These are phyloP conservation scores for Alternaria gansuensis DNA, from an alignment of 2,329 filamentous ascomycete species.

Conservation along the genomic window DNA sequence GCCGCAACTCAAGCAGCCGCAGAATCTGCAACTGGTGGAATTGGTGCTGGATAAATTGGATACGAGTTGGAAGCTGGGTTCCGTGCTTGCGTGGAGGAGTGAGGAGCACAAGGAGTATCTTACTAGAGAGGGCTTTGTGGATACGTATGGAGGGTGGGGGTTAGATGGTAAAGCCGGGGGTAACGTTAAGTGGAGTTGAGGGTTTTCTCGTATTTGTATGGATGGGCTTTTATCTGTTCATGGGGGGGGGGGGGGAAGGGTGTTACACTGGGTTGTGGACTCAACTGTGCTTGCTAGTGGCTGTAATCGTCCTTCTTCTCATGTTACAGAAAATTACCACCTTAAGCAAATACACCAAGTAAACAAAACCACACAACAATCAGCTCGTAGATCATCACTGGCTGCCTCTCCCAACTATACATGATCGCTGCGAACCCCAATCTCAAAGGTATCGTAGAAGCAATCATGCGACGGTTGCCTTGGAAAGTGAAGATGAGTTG, in stretches of 20 bases:
- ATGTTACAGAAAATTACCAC: background rate
- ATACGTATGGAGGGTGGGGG: constrained; percentile 47
- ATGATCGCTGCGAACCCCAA: constrained; percentile 15
- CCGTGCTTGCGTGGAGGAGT: constrained; percentile 52
- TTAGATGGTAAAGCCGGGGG: constrained; percentile 32
- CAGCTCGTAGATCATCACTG: constrained; percentile 12
- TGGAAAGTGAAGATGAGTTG: constrained; percentile 25
- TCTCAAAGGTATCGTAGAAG: constrained; percentile 18
- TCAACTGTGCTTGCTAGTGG: background rate
- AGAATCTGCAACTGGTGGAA: constrained; percentile 53
- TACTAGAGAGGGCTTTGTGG: constrained; percentile 52
- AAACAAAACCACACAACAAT: constrained; percentile 15
- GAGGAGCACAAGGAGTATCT: constrained; percentile 49
- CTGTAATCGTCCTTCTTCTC: background rate
- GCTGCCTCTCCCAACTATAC: constrained; percentile 11
- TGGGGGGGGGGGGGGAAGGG: too few species aligned
- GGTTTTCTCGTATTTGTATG: too few species aligned
- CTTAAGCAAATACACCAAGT: constrained; percentile 10
- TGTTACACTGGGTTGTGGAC: background rate
- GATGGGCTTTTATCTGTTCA: too few species aligned
- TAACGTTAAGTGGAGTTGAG: constrained; percentile 38
- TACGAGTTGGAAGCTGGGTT: constrained; percentile 47
- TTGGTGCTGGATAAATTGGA: constrained; percentile 51
- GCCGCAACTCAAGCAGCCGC: constrained; percentile 43
- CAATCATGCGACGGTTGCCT: constrained; percentile 17